A percentile compares a stretch with the other conserved stretches of the same genome.
Evolutionary conservation across 129 eudicot genomes (phyloP).

Genomic region (Flaveria ramosissima): DNA sequence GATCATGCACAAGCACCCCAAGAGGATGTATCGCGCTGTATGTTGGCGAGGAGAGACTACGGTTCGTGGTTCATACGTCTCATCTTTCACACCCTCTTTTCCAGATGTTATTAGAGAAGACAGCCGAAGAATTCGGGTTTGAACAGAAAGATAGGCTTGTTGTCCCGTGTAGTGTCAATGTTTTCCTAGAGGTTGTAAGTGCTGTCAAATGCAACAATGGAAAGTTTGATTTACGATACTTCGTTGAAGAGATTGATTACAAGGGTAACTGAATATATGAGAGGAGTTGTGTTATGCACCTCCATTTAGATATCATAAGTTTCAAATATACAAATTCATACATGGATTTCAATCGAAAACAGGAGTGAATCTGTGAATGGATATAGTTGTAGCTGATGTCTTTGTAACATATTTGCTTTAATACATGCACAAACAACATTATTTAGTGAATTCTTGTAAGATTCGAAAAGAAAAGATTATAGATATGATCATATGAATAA

Average conservation of each 20-base stretch:
- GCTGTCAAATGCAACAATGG: conserved; percentile 78
- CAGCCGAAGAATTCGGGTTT: conserved; percentile 63
- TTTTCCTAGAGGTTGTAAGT: conserved; percentile 64
- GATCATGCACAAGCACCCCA: conserved; percentile 43
- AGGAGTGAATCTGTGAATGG: not conserved
- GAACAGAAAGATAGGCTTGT: conserved; percentile 59
- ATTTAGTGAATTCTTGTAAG: not conserved
- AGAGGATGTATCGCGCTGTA: conserved; percentile 70
- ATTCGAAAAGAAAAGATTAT: not conserved
- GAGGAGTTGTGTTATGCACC: conserved; percentile 22
- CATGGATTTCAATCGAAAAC: conserved; percentile 12
- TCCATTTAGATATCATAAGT: conserved; percentile 7
- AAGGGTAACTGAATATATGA: not conserved
- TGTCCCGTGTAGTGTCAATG: conserved; percentile 68
- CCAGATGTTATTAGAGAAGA: conserved; percentile 79
- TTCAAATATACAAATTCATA: not conserved
- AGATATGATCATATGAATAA: not conserved
- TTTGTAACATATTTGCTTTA: not conserved
- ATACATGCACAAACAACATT: not conserved
- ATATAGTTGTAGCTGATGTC: not conserved
- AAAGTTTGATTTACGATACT: conserved; percentile 62
- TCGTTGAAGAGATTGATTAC: conserved; percentile 55
- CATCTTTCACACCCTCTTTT: conserved; percentile 90
- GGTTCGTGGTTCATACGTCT: conserved; percentile 73
- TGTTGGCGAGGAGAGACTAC: conserved; percentile 69